Evolutionary conservation across 108 stramenopile genomes (phyloP).

Genomic region (Fragilariopsis cylindrus): DNA sequence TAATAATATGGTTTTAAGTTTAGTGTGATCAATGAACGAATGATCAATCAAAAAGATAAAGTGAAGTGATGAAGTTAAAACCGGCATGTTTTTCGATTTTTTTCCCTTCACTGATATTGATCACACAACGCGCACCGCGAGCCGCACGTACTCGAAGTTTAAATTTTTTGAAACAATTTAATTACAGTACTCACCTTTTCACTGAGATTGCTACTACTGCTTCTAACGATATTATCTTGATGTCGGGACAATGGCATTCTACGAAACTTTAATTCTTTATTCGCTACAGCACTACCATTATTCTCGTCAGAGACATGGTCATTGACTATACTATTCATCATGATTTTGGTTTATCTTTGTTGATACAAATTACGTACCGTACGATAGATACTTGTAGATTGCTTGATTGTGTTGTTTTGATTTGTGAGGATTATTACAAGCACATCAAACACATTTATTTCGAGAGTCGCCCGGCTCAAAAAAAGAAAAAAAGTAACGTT

Average conservation of each 20-base stretch:
- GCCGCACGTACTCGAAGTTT: background rate
- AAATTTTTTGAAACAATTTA: conserved; percentile 3
- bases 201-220: no score
- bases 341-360: no score
- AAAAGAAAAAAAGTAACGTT: no score
- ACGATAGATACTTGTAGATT: no score
- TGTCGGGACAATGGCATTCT: conserved; percentile 7
- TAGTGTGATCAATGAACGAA: background rate
- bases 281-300: background rate
- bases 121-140: background rate
- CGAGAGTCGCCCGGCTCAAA: no score
- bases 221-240: background rate
- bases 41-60: background rate
- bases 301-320: background rate
- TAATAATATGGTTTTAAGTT: background rate
- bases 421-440: no score
- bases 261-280: conserved; percentile 6
- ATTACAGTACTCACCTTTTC: background rate
- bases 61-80: background rate
- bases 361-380: no score
- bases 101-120: no score
- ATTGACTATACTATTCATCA: no score
- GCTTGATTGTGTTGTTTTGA: no score
- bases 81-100: no score
- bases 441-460: no score